phyloP scores from a whole-genome alignment of 2,329 filamentous ascomycete genomes.

The Penicillium sp. region DNA sequence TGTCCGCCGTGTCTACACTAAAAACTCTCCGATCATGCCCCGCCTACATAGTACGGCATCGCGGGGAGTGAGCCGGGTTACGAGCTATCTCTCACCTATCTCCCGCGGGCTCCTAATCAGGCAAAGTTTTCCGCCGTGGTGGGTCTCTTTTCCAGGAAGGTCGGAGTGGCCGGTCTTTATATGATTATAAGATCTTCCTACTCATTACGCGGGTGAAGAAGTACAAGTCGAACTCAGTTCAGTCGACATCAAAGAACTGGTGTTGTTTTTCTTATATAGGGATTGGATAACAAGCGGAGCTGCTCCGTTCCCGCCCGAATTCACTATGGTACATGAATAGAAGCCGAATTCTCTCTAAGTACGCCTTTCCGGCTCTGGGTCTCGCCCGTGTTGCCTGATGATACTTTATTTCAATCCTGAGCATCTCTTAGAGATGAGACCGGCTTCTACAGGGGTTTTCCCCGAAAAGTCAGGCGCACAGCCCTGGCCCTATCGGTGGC shows the following conservation, averaged over 20 bases:
- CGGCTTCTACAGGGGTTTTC: background rate
- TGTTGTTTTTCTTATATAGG: constrained; percentile 14
- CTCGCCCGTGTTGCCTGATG: background rate
- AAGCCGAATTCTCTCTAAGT: constrained; percentile 5
- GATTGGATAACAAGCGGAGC: constrained; percentile 1
- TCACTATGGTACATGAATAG: constrained; percentile 27
- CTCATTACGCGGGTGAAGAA: background rate
- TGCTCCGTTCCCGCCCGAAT: constrained; percentile 13
- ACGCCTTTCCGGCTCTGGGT: background rate
- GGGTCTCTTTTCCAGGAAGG: background rate
- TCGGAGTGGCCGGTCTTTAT: background rate
- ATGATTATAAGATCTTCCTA: too few relatives aligned
- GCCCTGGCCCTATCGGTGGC: background rate
- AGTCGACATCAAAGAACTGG: constrained; percentile 2
- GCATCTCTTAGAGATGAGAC: background rate
- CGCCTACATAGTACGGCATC: background rate
- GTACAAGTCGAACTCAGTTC: background rate
- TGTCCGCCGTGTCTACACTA: background rate
- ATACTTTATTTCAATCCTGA: background rate
- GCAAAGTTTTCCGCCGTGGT: constrained; percentile 18
- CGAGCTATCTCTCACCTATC: background rate
- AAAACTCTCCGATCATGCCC: background rate
- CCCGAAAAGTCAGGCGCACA: background rate
- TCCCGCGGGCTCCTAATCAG: constrained; percentile 8
- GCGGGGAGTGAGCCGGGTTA: background rate